A percentile compares a stretch with the other conserved stretches of the same genome.
These are phyloP conservation scores for Lasiosphaeria hispida DNA, from an alignment of 495 filamentous ascomycete species.

Conservation along the genomic window DNA sequence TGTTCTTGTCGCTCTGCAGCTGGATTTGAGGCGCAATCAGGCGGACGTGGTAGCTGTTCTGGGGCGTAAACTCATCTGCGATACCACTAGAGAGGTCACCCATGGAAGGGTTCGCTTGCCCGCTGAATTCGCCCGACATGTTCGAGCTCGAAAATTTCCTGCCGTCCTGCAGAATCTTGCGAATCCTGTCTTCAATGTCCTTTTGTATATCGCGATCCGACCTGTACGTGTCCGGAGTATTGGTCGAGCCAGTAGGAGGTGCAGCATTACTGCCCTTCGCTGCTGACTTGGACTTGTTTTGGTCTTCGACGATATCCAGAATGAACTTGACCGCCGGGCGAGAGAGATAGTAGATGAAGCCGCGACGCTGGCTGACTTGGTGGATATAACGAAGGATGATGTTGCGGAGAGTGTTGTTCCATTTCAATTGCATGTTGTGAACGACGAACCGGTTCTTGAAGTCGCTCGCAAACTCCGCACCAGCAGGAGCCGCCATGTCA, in stretches of 20 bases:
- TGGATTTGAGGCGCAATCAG: conserved; percentile 97
- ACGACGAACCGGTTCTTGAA: conserved; percentile 99
- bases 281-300: conserved; percentile 61
- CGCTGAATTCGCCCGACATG: conserved; percentile 60
- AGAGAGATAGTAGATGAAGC: conserved; percentile 97
- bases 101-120: conserved; percentile 37
- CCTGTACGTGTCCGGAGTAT: conserved; percentile 37
- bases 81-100: conserved; percentile 71
- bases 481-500: conserved; percentile 45
- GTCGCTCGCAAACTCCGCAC: conserved; percentile 75
- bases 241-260: conserved; percentile 33
- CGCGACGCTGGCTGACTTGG: conserved; percentile 91
- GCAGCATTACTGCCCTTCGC: conserved; percentile 38
- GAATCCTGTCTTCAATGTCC: conserved; percentile 79
- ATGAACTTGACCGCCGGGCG: conserved; percentile 96
- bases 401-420: conserved; percentile 94
- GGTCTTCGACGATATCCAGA: conserved; percentile 93
- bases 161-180: conserved; percentile 80
- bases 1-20: conserved; percentile 95
- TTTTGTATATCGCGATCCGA: conserved; percentile 55
- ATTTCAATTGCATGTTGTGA: conserved; percentile 95
- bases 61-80: conserved; percentile 83
- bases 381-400: conserved; percentile 97
- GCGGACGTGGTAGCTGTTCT: conserved; percentile 90
- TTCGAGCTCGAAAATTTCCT: conserved; percentile 79